Base-by-base conservation (phyloP, 495 filamentous ascomycete genomes). In the Lasiosphaeria miniovina region DNA sequence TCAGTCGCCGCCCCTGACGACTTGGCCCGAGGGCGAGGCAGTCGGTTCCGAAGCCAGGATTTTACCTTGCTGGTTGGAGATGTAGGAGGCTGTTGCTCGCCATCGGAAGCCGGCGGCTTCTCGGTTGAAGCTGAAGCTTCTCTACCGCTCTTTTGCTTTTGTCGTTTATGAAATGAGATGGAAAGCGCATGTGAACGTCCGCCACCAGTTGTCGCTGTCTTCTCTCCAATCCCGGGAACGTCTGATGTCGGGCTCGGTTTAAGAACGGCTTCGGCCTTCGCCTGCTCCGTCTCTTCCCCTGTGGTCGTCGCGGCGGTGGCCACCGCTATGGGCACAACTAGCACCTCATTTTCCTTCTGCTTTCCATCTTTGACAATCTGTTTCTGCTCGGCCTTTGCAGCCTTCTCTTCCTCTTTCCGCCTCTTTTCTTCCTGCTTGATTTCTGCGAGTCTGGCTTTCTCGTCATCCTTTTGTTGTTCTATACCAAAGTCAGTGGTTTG, bases 41-140 rank as follows among this genome's bases (percentile, higher is more conserved):
- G 75, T 52, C 77, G 81, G 7, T 70, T 78, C 64, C 83, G 85
- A 48, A 90, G 71, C 86, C 86, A 90, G 49, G 77, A 76, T 55
- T 80, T 87, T 41, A 88, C 74, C 58, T 81, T 73, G 36, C 62
- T 61, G 3, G 68, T 68, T 34, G 76, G 74, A 0, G 67, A 68
- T 3, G 65, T 66, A 31, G 0, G 45, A 12, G 15, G 52, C 12
- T 34, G 6, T 9, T 46, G 41, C 3, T 61, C 56, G 6, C 53
- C 61, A 9, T 61, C 61, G 9, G 60, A 49, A 36, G 51, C 17
- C 5, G 51, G 6, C 11, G 32, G 9, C 17, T 8, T 11, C 15
- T 53, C 36, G 6, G 48, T n/a, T 43, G 40, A n/a, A 43, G 12
- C 57, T 11, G 43, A 14, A 4, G 62, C 12, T 15, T 64, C 53